These are phyloP conservation scores for Neopestalotiopsis sp. DNA, from an alignment of 2,329 filamentous ascomycete genomes.

Conservation along the genomic window DNA sequence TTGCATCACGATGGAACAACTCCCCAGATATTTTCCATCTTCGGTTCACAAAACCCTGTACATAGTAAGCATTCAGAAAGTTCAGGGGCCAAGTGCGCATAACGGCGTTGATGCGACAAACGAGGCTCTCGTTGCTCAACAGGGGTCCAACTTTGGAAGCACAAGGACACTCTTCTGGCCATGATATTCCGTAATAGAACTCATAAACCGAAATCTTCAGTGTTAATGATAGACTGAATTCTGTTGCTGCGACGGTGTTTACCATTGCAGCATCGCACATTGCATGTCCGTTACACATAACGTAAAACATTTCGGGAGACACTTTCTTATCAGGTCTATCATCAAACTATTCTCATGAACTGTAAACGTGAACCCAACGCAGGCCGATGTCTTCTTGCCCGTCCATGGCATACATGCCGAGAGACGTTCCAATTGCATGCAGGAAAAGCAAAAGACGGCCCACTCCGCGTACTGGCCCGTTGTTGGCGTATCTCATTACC, in stretches of 20 bases:
- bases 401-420: conserved; percentile 18
- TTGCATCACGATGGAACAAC: no score
- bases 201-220: no score
- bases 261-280: neutral
- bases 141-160: neutral
- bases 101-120: no score
- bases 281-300: no score
- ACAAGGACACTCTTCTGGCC: neutral
- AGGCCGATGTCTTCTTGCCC: conserved; percentile 20
- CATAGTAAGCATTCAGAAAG: no score
- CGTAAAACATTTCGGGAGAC: neutral
- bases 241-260: neutral
- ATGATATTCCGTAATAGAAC: neutral
- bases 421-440: conserved; percentile 4
- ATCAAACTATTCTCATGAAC: conserved; percentile 26
- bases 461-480: neutral
- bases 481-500: neutral
- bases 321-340: conserved; percentile 33
- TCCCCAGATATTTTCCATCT: no score
- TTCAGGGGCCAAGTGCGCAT: no score
- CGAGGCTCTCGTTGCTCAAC: no score
- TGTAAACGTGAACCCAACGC: conserved; percentile 22
- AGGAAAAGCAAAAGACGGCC: neutral
- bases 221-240: no score
- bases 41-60: no score